Evolutionary conservation across 2,329 filamentous ascomycete genomes (phyloP).

Genomic region (Teratosphaeriaceae sp.): DNA sequence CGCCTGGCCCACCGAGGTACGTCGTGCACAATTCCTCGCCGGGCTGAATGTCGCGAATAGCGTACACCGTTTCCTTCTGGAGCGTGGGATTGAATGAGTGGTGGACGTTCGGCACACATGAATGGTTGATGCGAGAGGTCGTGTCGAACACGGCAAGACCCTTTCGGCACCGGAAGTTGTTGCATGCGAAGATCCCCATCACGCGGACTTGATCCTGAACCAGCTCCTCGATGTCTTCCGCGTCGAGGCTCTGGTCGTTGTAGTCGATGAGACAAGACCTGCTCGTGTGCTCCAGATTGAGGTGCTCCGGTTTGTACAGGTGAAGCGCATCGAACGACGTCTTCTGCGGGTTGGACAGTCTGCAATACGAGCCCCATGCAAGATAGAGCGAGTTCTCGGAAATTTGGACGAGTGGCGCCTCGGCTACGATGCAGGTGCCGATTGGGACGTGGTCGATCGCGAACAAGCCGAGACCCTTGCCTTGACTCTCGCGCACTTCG

Average conservation of each 20-base stretch:
- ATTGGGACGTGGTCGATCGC: constrained; percentile 15
- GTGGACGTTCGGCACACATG: constrained; percentile 18
- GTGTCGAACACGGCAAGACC: constrained; percentile 13
- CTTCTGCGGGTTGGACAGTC: constrained; percentile 12
- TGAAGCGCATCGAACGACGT: constrained; percentile 16
- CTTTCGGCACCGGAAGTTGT: constrained; percentile 16
- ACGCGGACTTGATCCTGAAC: constrained; percentile 14
- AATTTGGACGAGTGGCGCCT: constrained; percentile 17
- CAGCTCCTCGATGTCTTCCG: constrained; percentile 9
- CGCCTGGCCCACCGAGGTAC: constrained; percentile 11
- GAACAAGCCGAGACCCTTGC: constrained; percentile 21
- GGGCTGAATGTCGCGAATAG: constrained; percentile 15
- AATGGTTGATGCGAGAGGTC: constrained; percentile 19
- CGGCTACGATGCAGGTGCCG: constrained; percentile 22
- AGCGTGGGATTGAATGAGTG: constrained; percentile 13
- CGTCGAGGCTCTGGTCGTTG: constrained; percentile 2
- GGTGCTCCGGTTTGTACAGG: constrained; percentile 10
- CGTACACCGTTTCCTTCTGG: constrained; percentile 16
- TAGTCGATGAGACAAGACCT: constrained; percentile 10
- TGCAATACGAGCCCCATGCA: constrained; percentile 15
- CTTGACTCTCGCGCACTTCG: constrained; percentile 12
- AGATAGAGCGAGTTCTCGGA: constrained; percentile 9
- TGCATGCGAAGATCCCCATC: constrained; percentile 22
- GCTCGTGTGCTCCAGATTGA: constrained; percentile 15
- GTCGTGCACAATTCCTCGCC: constrained; percentile 17